A percentile compares a stretch with the other conserved stretches of the same genome.
Conservation (phyloP, 2,329 filamentous ascomycete genomes). For the Ophiocordyceps camponoti-leonardi region DNA sequence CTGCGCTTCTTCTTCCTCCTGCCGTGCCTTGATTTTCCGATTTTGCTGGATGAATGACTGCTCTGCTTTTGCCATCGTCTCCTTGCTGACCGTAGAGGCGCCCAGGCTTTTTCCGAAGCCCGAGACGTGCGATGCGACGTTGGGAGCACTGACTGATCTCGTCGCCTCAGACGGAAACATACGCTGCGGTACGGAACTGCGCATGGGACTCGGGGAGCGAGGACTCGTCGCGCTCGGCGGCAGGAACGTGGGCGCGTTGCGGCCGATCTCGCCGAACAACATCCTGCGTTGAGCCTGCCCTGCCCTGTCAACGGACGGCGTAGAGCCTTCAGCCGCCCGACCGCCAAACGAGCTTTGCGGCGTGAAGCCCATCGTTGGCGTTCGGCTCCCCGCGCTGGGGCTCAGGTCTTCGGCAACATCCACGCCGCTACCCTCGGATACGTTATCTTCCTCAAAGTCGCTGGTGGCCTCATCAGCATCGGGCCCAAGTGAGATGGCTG, state of each 20-base stretch:
- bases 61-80: conserved; percentile 15
- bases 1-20: conserved; percentile 38
- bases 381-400: conserved; percentile 25
- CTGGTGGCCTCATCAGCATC: conserved; percentile 23
- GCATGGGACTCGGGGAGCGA: conserved; percentile 56
- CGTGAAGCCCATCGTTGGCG: conserved; percentile 32
- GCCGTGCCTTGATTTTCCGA: conserved; percentile 32
- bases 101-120: conserved; percentile 20
- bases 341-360: conserved; percentile 42
- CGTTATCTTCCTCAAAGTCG: conserved; percentile 25
- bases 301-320: conserved; percentile 14
- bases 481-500: conserved; percentile 18
- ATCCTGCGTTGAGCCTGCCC: conserved; percentile 24
- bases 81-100: conserved; percentile 21
- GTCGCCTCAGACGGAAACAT: conserved; percentile 29
- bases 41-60: conserved; percentile 33
- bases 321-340: conserved; percentile 18
- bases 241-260: conserved; percentile 34
- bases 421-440: conserved; percentile 41
- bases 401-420: conserved; percentile 49
- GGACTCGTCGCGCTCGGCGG: conserved; percentile 40
- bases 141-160: conserved; percentile 43
- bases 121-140: conserved; percentile 37
- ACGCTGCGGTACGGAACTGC: conserved; percentile 35
- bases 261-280: conserved; percentile 37